Conservation (phyloP, 2,329 filamentous ascomycete species). For the Tricladium varicosporioides region DNA sequence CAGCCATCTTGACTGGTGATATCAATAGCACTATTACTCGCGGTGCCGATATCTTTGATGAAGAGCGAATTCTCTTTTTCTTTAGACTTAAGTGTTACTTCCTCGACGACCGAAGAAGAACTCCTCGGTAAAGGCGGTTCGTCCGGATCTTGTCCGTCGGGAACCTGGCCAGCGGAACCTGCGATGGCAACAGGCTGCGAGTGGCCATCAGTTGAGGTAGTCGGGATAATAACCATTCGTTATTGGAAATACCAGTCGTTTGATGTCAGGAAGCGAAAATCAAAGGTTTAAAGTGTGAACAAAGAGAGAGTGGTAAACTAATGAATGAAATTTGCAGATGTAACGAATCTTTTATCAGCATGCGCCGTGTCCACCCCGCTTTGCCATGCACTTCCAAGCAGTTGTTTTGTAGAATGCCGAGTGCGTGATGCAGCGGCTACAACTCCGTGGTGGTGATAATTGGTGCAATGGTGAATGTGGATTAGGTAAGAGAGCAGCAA, state of each 20-base stretch:
- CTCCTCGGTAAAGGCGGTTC: slow-evolving; percentile 20
- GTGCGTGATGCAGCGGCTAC: background rate
- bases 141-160: slow-evolving; percentile 17
- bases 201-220: slow-evolving; percentile 18
- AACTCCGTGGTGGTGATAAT: slow-evolving; percentile 1
- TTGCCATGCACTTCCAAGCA: slow-evolving; percentile 8
- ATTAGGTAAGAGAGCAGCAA: background rate
- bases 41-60: background rate
- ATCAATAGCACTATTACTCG: slow-evolving; percentile 5
- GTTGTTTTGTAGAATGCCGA: background rate
- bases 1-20: slow-evolving; percentile 12
- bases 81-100: background rate
- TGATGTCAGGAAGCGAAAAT: background rate
- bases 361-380: slow-evolving; percentile 1
- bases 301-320: background rate
- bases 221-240: slow-evolving; percentile 25
- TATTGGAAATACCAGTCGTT: background rate
- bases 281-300: background rate
- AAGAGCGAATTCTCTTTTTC: slow-evolving; percentile 1
- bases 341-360: background rate
- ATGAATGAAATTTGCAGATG: background rate
- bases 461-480: background rate
- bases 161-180: background rate
- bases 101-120: slow-evolving; percentile 3
- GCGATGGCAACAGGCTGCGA: slow-evolving; percentile 19